A percentile compares a stretch with the other conserved stretches of the same genome.
Evolutionary conservation across 2,329 filamentous ascomycete species (phyloP).

Genomic region (Lachnellula subtilissima): DNA sequence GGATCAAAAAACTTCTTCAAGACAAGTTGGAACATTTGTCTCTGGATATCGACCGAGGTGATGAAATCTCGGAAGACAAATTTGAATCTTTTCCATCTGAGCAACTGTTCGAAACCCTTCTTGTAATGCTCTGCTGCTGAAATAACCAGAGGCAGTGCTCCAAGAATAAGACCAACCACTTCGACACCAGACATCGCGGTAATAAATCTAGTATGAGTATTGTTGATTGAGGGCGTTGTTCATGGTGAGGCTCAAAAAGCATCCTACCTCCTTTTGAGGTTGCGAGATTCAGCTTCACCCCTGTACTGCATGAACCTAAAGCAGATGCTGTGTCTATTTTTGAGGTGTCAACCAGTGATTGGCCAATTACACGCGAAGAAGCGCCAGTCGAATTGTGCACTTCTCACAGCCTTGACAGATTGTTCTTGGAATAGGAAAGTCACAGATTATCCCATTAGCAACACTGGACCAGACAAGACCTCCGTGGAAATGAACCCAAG

Average conservation of each 20-base stretch:
- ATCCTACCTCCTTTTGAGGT: neutral
- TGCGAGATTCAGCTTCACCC: neutral
- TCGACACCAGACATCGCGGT: constrained; percentile 22
- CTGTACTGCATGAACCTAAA: neutral
- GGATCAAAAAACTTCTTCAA: constrained; percentile 18
- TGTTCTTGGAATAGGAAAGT: too few relatives aligned
- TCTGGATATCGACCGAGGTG: constrained; percentile 19
- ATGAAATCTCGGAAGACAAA: constrained; percentile 21
- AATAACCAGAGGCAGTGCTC: constrained; percentile 21
- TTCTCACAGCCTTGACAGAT: too few relatives aligned
- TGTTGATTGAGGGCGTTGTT: neutral
- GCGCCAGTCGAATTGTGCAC: neutral
- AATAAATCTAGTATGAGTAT: too few relatives aligned
- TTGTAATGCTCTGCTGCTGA: constrained; percentile 21
- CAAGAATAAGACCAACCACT: constrained; percentile 21
- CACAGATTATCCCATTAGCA: too few relatives aligned
- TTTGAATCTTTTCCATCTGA: constrained; percentile 24
- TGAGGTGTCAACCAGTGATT: neutral
- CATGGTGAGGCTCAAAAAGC: neutral
- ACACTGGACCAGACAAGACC: too few relatives aligned
- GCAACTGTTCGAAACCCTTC: constrained; percentile 22
- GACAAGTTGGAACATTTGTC: constrained; percentile 19
- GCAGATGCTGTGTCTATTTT: neutral
- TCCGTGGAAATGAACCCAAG: too few relatives aligned
- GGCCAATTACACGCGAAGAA: neutral